phyloP scores from a whole-genome alignment of 306 rosid species.

The Coriaria nepalensis region DNA sequence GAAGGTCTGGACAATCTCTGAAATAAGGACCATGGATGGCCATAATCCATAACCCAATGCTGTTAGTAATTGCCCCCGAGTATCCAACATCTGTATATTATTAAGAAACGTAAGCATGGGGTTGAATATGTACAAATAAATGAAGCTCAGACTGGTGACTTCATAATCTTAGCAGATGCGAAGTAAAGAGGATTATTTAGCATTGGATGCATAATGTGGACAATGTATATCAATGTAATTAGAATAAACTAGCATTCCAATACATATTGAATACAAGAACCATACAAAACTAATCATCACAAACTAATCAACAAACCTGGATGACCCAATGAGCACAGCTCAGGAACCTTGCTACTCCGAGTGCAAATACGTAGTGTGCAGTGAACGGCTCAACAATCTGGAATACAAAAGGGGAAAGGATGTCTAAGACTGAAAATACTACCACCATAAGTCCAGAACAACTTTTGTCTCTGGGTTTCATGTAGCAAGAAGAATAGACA shows the following conservation, averaged over 20 bases:
- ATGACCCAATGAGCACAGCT: slow-evolving; percentile 83
- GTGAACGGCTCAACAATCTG: slow-evolving; percentile 83
- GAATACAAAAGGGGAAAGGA: slow-evolving; percentile 2
- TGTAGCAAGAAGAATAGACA: not conserved
- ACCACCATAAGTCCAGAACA: not conserved
- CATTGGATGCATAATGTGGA: no score
- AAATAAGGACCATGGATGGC: slow-evolving; percentile 60
- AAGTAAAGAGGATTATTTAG: no score
- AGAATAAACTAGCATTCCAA: not conserved
- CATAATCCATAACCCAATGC: slow-evolving; percentile 73
- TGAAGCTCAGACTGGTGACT: no score
- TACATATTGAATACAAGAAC: no score
- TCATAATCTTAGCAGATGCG: not conserved
- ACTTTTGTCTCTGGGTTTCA: not conserved
- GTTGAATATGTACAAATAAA: no score
- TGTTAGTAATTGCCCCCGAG: slow-evolving; percentile 45
- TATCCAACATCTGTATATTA: slow-evolving; percentile 39
- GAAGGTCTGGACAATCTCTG: slow-evolving; percentile 65
- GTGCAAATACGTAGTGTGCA: slow-evolving; percentile 70
- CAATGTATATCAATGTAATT: not conserved
- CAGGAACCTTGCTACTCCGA: slow-evolving; percentile 74
- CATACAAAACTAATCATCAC: not conserved
- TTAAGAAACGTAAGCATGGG: not conserved
- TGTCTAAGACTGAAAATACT: not conserved
- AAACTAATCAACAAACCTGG: slow-evolving; percentile 35